Conservation (phyloP, 768 basidiomycete genomes). For the Pulveroboletus sp. region DNA sequence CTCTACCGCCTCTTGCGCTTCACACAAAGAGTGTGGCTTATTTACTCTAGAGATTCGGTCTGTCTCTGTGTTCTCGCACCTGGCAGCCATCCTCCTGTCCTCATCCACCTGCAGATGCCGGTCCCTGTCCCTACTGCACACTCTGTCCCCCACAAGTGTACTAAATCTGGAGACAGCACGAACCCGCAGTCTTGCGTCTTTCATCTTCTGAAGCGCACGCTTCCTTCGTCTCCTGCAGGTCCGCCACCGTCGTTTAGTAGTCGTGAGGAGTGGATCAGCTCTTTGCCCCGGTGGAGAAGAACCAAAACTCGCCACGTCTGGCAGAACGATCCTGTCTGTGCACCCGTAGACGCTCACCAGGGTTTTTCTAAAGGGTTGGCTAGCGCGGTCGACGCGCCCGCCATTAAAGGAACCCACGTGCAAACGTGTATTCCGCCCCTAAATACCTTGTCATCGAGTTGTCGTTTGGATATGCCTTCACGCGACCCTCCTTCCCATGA, state of each 20-base stretch:
- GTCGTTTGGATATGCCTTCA: constrained; percentile 14
- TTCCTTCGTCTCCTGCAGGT: constrained; percentile 58
- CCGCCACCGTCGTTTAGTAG: constrained; percentile 64
- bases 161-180: constrained; percentile 39
- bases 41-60: constrained; percentile 41
- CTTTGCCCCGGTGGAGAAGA: constrained; percentile 69
- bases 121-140: constrained; percentile 66
- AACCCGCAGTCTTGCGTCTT: constrained; percentile 43
- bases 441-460: constrained; percentile 23
- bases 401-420: constrained; percentile 84
- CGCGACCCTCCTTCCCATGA: constrained; percentile 29
- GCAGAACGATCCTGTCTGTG: constrained; percentile 47
- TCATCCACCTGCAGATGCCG: constrained; percentile 68
- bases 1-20: constrained; percentile 35
- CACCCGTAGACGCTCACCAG: constrained; percentile 34
- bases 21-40: constrained; percentile 37
- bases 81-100: constrained; percentile 41
- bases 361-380: constrained; percentile 75
- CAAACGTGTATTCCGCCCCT: constrained; percentile 84
- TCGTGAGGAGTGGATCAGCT: constrained; percentile 72
- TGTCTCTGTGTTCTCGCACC: constrained; percentile 43
- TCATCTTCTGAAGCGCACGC: constrained; percentile 52
- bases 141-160: constrained; percentile 63
- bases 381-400: constrained; percentile 71
- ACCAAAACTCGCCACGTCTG: constrained; percentile 64